A percentile compares a stretch with the other conserved stretches of the same genome.
Evolutionary conservation across 2,329 filamentous ascomycete species (phyloP).

Genomic region (Pseudogymnoascus sp.): DNA sequence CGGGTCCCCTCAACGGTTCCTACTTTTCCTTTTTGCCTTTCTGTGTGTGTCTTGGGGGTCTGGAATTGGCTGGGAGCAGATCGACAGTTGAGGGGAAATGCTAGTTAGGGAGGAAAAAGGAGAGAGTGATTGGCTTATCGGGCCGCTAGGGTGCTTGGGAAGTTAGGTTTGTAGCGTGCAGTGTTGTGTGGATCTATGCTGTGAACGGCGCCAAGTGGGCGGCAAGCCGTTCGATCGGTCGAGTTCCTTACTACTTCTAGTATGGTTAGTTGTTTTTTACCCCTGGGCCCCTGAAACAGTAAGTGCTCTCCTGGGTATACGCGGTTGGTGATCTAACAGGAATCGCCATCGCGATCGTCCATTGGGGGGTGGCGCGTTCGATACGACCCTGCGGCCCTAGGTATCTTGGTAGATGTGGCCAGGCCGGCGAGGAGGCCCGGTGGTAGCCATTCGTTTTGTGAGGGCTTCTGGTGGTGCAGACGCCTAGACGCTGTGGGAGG

Average conservation of each 20-base stretch:
- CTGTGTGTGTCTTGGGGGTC: not conserved
- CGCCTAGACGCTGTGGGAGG: not conserved
- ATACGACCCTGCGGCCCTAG: not conserved
- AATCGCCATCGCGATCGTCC: not conserved
- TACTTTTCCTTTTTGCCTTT: not conserved
- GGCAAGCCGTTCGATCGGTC: not conserved
- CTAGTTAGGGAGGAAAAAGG: not conserved
- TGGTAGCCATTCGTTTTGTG: not conserved
- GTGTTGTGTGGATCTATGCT: not conserved
- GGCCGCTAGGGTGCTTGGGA: not conserved
- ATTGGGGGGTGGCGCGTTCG: not conserved
- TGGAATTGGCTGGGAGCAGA: not conserved
- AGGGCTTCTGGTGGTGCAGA: not conserved
- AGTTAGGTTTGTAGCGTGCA: not conserved
- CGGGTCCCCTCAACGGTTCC: not conserved
- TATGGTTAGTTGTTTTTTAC: not conserved
- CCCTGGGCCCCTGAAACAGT: not conserved
- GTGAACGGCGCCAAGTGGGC: not conserved
- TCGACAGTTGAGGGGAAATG: not conserved
- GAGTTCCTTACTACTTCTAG: not conserved
- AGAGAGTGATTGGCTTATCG: not conserved
- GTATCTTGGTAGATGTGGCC: not conserved
- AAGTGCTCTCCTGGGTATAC: not conserved
- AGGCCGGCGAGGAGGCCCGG: not conserved
- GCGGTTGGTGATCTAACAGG: not conserved